Evolutionary conservation across 305 asterid species (phyloP).

Genomic region (Fraxinus albicans): DNA sequence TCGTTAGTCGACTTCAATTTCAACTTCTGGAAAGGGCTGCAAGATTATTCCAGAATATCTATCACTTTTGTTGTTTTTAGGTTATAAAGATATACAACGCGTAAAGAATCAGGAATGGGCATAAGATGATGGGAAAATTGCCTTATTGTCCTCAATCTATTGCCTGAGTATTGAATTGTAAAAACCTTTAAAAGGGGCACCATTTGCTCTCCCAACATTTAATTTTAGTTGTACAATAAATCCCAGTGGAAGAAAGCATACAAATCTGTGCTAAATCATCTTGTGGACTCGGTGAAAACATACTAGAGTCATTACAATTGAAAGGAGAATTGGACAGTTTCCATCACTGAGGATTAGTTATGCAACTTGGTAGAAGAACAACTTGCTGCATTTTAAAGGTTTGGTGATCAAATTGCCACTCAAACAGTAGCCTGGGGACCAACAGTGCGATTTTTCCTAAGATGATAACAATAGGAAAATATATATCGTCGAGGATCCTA

Average conservation of each 20-base stretch:
- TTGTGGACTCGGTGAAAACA: background rate
- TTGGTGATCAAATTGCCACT: background rate
- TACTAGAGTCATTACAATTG: background rate
- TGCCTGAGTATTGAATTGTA: background rate
- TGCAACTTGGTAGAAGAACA: background rate
- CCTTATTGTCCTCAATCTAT: background rate
- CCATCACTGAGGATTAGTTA: background rate
- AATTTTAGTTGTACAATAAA: background rate
- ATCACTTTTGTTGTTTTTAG: background rate
- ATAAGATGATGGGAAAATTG: background rate
- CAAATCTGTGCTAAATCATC: background rate
- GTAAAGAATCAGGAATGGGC: background rate
- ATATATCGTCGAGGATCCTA: background rate
- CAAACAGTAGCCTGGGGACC: background rate
- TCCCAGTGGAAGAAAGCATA: background rate
- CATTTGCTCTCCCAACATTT: background rate
- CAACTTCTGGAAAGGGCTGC: conserved; percentile 96
- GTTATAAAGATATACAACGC: background rate
- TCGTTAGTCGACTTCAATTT: conserved; percentile 75
- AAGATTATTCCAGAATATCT: conserved; percentile 6
- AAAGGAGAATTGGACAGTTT: background rate
- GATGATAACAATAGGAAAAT: background rate
- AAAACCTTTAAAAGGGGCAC: background rate
- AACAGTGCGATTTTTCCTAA: background rate
- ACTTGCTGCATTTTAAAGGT: background rate